phyloP scores from a whole-genome alignment of 177 flowering plant genomes.

The Tripterygium wilfordii region DNA sequence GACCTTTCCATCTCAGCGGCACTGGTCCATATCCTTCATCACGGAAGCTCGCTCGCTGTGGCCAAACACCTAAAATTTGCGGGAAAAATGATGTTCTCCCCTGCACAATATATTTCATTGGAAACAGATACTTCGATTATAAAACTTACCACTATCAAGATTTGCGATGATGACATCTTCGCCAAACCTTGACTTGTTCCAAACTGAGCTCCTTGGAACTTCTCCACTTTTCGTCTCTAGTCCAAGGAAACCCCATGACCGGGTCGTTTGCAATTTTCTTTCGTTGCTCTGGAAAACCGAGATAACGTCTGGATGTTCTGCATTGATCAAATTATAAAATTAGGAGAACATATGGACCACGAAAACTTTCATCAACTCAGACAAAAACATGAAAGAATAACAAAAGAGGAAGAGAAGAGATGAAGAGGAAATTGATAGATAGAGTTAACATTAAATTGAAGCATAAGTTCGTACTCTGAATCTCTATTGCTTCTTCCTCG shows the following conservation, averaged over 20 bases:
- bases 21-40: neutral
- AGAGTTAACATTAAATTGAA: no score
- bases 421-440: no score
- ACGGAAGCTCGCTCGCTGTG: neutral
- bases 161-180: neutral
- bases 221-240: neutral
- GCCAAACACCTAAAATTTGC: neutral
- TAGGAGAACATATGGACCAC: neutral
- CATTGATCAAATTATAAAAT: neutral
- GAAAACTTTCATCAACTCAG: neutral
- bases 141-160: constrained; percentile 2
- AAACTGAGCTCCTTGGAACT: neutral
- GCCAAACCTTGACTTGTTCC: neutral
- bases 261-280: neutral
- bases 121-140: no score
- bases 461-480: constrained; percentile 19
- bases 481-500: constrained; percentile 23
- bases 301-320: neutral
- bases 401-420: no score
- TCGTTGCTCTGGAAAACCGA: neutral
- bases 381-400: no score
- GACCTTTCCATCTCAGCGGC: neutral
- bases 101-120: no score
- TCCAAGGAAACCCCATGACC: constrained; percentile 5
- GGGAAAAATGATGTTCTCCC: no score